Percentiles rank a stretch among this genome's conserved stretches.
Conservation (phyloP, 177 flowering plant genomes). For the Tripterygium wilfordii region DNA sequence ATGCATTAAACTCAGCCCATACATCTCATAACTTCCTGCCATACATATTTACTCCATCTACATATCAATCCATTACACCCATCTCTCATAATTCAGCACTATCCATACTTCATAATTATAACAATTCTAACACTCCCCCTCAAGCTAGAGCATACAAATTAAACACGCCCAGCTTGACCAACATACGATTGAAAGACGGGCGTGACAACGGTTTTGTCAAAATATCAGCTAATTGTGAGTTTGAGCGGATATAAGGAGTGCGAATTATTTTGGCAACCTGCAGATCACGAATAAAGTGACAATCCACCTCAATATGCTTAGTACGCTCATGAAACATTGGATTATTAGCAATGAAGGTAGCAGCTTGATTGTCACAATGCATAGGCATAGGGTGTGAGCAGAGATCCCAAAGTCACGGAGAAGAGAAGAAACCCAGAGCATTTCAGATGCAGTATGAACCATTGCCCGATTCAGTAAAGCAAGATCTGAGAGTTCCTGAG, state of each 20-base stretch:
- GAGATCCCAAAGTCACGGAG: too few relatives aligned
- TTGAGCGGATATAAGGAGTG: not conserved
- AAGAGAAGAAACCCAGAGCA: too few relatives aligned
- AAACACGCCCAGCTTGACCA: not conserved
- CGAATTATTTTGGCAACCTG: not conserved
- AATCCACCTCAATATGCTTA: not conserved
- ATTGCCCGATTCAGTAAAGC: too few relatives aligned
- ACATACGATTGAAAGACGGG: too few relatives aligned
- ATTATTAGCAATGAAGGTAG: not conserved
- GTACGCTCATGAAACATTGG: not conserved
- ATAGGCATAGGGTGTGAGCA: not conserved
- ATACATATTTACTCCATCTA: too few relatives aligned
- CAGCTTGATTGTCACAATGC: not conserved
- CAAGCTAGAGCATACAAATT: not conserved
- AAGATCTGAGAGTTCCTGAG: too few relatives aligned
- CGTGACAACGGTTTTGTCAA: not conserved
- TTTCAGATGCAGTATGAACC: too few relatives aligned
- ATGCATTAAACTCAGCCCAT: too few relatives aligned
- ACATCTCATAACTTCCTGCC: too few relatives aligned
- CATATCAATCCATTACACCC: too few relatives aligned
- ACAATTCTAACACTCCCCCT: not conserved
- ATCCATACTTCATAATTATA: too few relatives aligned
- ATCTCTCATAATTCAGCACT: too few relatives aligned
- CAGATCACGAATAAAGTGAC: not conserved
- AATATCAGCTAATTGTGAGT: not conserved